Percentiles rank a stretch among this genome's conserved stretches.
These are phyloP conservation scores for Fusarium nygamai DNA, from an alignment of 2,329 filamentous ascomycete species.

Conservation along the genomic window DNA sequence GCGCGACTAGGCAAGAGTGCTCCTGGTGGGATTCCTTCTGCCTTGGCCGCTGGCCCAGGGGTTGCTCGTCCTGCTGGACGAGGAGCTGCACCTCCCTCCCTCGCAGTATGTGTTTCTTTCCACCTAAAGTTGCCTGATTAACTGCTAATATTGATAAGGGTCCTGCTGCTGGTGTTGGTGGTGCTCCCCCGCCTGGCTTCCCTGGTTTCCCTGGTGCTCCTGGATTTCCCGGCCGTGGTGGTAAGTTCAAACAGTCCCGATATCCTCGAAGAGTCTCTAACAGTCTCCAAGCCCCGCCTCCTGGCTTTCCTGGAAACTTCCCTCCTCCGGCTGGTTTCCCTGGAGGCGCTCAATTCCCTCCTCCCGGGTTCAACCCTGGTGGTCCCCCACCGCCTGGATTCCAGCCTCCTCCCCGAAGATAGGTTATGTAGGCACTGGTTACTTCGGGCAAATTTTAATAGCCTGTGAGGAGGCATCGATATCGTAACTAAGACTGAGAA, in stretches of 20 bases:
- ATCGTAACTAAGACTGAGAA: constrained; percentile 36
- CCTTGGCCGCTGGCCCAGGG: constrained; percentile 84
- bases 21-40: constrained; percentile 73
- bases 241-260: constrained; percentile 53
- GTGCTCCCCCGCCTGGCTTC: constrained; percentile 69
- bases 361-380: constrained; percentile 62
- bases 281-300: constrained; percentile 52
- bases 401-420: constrained; percentile 75
- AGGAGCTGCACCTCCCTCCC: constrained; percentile 76
- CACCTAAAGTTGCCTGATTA: not conserved
- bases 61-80: constrained; percentile 91
- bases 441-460: constrained; percentile 35
- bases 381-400: constrained; percentile 75
- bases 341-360: constrained; percentile 55
- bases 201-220: constrained; percentile 63
- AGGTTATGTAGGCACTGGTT: constrained; percentile 45
- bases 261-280: constrained; percentile 45
- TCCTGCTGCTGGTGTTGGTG: constrained; percentile 88
- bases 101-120: constrained; percentile 68
- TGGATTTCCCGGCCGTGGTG: constrained; percentile 58
- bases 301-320: constrained; percentile 55
- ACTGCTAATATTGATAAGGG: constrained; percentile 58
- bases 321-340: constrained; percentile 59
- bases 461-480: constrained; percentile 40
- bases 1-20: constrained; percentile 84